Conservation (phyloP, 1,284 basidiomycete species). For the Irpex lacteus region DNA sequence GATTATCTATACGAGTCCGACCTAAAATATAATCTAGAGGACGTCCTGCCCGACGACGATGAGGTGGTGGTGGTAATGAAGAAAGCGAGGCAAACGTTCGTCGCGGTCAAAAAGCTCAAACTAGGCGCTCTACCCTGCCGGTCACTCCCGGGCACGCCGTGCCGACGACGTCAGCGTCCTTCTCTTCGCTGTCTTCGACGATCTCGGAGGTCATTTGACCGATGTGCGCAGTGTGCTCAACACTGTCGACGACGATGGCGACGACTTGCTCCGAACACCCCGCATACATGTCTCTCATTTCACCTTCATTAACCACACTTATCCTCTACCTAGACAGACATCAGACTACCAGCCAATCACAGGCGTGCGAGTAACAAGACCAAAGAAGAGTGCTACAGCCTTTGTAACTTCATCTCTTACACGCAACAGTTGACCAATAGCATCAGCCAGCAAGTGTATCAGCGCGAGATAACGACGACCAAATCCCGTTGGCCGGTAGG, state of each 20-base stretch:
- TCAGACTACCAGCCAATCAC: not conserved
- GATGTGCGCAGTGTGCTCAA: not conserved
- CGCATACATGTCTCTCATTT: too few species aligned
- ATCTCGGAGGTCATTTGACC: not conserved
- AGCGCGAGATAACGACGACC: too few species aligned
- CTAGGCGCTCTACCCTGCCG: not conserved
- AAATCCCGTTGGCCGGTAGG: too few species aligned
- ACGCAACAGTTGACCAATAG: too few species aligned
- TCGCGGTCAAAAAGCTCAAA: not conserved
- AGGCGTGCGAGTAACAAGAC: not conserved
- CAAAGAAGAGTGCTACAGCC: not conserved
- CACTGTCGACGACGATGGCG: not conserved
- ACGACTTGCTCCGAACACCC: not conserved
- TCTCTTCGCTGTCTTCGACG: not conserved
- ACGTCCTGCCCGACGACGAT: constrained; percentile 14
- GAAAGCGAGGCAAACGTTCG: not conserved
- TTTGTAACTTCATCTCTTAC: not conserved
- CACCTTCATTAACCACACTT: too few species aligned
- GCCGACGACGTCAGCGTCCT: not conserved
- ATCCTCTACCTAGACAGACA: too few species aligned
- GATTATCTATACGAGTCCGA: constrained; percentile 24
- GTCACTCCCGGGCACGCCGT: not conserved
- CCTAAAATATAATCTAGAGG: constrained; percentile 13
- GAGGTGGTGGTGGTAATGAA: constrained; percentile 12
- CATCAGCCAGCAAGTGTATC: too few species aligned